Evolutionary conservation across 2,329 filamentous ascomycete genomes (phyloP).

Genomic region (Fusarium neocosmosporiellum): DNA sequence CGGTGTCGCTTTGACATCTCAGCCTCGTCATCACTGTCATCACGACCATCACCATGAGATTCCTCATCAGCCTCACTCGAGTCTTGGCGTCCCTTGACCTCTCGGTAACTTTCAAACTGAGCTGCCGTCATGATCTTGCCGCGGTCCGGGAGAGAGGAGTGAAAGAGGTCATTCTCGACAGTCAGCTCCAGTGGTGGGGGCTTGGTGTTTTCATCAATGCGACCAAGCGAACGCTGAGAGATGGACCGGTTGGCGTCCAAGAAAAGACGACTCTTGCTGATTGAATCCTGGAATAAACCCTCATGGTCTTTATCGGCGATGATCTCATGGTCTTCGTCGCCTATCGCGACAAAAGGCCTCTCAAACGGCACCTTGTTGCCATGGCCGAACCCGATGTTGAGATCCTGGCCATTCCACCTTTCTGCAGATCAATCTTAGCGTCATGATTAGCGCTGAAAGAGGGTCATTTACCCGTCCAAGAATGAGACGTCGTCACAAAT

Average conservation of each 20-base stretch:
- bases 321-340: neutral
- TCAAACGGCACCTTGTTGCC: neutral
- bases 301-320: neutral
- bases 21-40: constrained; percentile 18
- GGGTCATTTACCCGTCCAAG: neutral
- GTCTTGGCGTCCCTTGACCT: constrained; percentile 4
- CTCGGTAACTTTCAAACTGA: constrained; percentile 22
- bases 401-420: neutral
- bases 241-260: neutral
- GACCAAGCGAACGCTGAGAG: neutral
- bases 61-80: constrained; percentile 6
- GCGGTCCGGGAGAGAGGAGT: neutral
- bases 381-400: neutral
- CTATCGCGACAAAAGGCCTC: neutral
- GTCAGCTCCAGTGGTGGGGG: neutral
- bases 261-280: neutral
- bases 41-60: constrained; percentile 14
- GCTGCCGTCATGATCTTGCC: constrained; percentile 31
- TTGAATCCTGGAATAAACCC: neutral
- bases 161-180: neutral
- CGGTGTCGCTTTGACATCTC: constrained; percentile 6
- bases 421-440: neutral
- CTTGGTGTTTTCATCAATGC: neutral
- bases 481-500: neutral
- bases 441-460: neutral